Evolutionary conservation across 331 rosid genomes (phyloP).

Genomic region (Prunus yedoensis): DNA sequence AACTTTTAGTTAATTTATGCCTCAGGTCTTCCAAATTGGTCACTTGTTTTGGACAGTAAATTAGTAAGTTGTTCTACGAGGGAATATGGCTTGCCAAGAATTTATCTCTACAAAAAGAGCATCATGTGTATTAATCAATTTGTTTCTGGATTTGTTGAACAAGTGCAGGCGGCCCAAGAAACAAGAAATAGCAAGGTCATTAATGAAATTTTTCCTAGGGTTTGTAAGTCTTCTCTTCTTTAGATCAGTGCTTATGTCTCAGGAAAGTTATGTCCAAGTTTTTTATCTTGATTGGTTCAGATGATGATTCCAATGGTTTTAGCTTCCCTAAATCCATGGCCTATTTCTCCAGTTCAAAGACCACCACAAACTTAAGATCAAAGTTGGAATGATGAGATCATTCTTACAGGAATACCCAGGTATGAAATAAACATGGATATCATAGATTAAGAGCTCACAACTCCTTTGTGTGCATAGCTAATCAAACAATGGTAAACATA

Average conservation of each 20-base stretch:
- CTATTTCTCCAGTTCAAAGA: conserved; percentile 57
- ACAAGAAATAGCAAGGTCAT: conserved; percentile 79
- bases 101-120: neutral
- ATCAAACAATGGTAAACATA: no score
- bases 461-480: no score
- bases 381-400: conserved; percentile 51
- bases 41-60: neutral
- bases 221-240: conserved; percentile 34
- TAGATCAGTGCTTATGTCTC: neutral
- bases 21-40: no score
- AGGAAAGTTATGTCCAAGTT: conserved; percentile 25
- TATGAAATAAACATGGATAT: conserved; percentile 4
- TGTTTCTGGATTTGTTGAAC: neutral
- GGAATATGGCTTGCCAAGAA: neutral
- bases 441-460: no score
- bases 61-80: neutral
- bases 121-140: neutral
- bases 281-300: conserved; percentile 37
- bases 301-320: conserved; percentile 72
- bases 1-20: neutral
- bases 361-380: conserved; percentile 73
- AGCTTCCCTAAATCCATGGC: conserved; percentile 61
- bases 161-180: conserved; percentile 76
- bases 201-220: conserved; percentile 81
- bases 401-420: conserved; percentile 50